A percentile compares a stretch with the other conserved stretches of the same genome.
Conservation (phyloP, 2,329 filamentous ascomycete genomes). For the Aspergillus quadricinctus region DNA sequence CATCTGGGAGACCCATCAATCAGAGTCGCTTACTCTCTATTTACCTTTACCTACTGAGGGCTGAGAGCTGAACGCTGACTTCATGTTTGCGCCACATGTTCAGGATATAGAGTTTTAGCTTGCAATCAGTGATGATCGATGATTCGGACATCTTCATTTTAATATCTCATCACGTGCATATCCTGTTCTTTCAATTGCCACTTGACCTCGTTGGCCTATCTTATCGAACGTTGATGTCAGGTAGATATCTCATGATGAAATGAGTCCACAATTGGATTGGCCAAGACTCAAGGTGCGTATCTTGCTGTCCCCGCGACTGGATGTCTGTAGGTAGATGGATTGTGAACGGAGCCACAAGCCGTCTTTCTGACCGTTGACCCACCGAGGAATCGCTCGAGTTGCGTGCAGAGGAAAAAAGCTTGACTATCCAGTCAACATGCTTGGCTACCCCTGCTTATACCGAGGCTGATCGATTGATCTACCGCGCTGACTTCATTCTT, state of each 20-base stretch:
- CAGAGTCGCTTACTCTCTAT: background rate
- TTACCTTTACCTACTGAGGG: background rate
- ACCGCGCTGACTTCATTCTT: background rate
- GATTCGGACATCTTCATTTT: background rate
- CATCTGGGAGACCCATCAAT: background rate
- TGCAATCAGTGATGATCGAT: background rate
- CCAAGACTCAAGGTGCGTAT: background rate
- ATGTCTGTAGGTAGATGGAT: background rate
- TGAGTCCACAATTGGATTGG: background rate
- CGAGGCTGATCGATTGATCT: background rate
- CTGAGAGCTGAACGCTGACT: constrained; percentile 5
- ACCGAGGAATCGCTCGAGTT: background rate
- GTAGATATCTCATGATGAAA: too few relatives aligned
- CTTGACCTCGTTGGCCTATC: background rate
- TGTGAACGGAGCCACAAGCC: background rate
- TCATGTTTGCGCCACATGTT: constrained; percentile 10
- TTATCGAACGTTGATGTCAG: background rate
- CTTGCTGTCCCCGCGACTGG: too few relatives aligned
- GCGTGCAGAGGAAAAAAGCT: background rate
- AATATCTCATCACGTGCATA: background rate
- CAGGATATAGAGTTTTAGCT: background rate
- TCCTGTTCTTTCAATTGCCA: background rate
- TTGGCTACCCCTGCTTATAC: background rate
- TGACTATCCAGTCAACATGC: background rate
- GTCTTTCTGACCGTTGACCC: background rate